Evolutionary conservation across 208 protist species (phyloP).

Genomic region (Trypanosoma cruzi): DNA sequence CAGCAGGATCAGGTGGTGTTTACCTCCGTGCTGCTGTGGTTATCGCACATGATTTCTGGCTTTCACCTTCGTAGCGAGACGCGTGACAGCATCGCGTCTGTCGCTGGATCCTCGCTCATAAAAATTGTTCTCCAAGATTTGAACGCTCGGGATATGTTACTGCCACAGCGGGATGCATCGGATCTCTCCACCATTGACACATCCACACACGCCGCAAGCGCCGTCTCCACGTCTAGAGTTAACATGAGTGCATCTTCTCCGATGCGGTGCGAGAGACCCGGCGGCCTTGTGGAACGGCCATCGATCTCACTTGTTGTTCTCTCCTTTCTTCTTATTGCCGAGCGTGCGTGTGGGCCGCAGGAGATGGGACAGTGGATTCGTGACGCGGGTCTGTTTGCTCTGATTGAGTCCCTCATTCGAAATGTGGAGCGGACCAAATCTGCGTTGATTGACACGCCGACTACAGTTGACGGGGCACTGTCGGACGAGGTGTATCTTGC

Average conservation of each 20-base stretch:
- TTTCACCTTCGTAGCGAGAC: slow-evolving; percentile 26
- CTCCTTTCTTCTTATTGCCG: slow-evolving; percentile 52
- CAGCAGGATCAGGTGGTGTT: slow-evolving; percentile 76
- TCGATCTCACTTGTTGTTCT: slow-evolving; percentile 56
- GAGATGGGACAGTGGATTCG: slow-evolving; percentile 43
- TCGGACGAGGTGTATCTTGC: slow-evolving; percentile 84
- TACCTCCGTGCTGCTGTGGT: slow-evolving; percentile 62
- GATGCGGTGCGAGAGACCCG: not conserved
- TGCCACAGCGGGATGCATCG: not conserved
- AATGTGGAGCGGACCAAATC: slow-evolving; percentile 43
- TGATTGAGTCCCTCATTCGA: slow-evolving; percentile 39
- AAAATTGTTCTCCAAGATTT: slow-evolving; percentile 7
- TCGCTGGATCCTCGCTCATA: slow-evolving; percentile 43
- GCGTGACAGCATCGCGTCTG: slow-evolving; percentile 33
- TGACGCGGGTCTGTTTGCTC: slow-evolving; percentile 22
- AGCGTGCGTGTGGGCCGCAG: slow-evolving; percentile 24
- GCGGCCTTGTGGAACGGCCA: slow-evolving; percentile 38
- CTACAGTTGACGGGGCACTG: slow-evolving; percentile 53
- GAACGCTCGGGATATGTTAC: not conserved
- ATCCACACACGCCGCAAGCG: not conserved
- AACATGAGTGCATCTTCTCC: not conserved
- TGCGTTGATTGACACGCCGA: slow-evolving; percentile 63
- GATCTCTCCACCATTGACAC: slow-evolving; percentile 1
- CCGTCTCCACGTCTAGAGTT: not conserved
- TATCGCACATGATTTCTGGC: slow-evolving; percentile 52